Evolutionary conservation across 2,329 filamentous ascomycete species (phyloP).

Genomic region (Talaromyces sp.): DNA sequence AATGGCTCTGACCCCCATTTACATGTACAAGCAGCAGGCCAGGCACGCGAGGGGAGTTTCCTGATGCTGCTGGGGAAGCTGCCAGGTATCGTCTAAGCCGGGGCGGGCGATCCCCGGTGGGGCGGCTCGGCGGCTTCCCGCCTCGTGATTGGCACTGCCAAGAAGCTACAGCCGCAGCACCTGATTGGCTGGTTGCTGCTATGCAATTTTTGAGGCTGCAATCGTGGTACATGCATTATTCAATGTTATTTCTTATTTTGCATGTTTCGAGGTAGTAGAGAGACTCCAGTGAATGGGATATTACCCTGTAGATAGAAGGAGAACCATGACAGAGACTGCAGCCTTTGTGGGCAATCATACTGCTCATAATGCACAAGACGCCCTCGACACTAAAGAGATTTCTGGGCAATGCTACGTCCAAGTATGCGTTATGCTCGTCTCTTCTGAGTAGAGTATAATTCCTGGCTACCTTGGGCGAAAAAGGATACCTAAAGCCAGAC

Average conservation of each 20-base stretch:
- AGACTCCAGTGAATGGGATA: not conserved
- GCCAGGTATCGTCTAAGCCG: constrained; percentile 7
- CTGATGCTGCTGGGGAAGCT: constrained; percentile 2
- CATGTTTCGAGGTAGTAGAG: not conserved
- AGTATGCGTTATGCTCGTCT: not conserved
- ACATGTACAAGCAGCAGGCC: constrained; percentile 15
- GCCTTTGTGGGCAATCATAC: not conserved
- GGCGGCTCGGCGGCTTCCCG: not conserved
- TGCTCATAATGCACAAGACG: not conserved
- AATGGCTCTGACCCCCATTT: constrained; percentile 26
- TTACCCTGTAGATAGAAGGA: not conserved
- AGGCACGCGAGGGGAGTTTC: constrained; percentile 7
- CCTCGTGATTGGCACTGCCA: not conserved
- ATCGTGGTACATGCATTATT: not conserved
- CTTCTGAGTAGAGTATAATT: not conserved
- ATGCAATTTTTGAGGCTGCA: not conserved
- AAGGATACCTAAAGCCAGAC: not conserved
- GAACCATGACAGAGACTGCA: not conserved
- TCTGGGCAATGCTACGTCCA: not conserved
- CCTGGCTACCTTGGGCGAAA: not conserved
- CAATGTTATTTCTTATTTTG: not conserved
- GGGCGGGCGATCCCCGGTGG: not conserved
- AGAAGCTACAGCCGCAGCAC: constrained; percentile 15
- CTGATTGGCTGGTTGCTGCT: not conserved
- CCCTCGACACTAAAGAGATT: not conserved